Conservation (phyloP, 1,284 basidiomycete genomes). For the Apiotrichum gamsii region DNA sequence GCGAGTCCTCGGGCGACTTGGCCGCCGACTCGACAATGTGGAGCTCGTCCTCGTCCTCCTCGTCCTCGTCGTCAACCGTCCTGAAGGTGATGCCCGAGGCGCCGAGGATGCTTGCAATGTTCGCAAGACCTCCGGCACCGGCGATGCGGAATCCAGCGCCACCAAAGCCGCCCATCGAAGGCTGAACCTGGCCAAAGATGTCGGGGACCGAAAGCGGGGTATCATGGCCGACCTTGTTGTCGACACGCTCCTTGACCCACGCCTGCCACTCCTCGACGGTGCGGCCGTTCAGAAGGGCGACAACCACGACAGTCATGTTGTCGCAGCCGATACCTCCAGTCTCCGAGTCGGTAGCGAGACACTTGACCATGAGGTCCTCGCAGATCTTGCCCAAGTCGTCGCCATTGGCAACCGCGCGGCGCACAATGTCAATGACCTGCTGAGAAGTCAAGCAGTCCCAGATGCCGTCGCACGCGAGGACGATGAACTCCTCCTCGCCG, state of each 20-base stretch:
- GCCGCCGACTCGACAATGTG: conserved; percentile 20
- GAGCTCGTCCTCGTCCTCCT: conserved; percentile 23
- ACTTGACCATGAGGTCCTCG: conserved; percentile 86
- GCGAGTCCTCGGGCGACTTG: conserved; percentile 2
- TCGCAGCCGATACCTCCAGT: conserved; percentile 96
- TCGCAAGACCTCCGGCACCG: conserved; percentile 40
- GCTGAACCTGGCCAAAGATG: conserved; percentile 35
- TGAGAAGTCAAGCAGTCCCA: conserved; percentile 97
- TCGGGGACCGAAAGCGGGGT: conserved; percentile 50
- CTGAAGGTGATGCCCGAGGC: conserved; percentile 40
- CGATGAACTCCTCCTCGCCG: conserved; percentile 90
- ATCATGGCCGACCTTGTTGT: conserved; percentile 58
- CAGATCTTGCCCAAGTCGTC: conserved; percentile 74
- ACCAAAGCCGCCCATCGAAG: conserved; percentile 14
- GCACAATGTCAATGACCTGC: conserved; percentile 84
- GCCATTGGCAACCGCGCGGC: conserved; percentile 74
- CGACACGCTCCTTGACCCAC: conserved; percentile 82
- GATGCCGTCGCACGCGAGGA: conserved; percentile 96
- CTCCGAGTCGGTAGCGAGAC: conserved; percentile 87
- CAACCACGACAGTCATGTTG: conserved; percentile 95
- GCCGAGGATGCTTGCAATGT: conserved; percentile 43
- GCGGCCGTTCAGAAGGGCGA: conserved; percentile 79
- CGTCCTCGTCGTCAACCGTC: conserved; percentile 36
- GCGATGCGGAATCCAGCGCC: conserved; percentile 37
- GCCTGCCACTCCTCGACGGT: conserved; percentile 88